These are phyloP conservation scores for Sextonia rubra DNA, from an alignment of 164 flowering plant species.

Conservation along the genomic window DNA sequence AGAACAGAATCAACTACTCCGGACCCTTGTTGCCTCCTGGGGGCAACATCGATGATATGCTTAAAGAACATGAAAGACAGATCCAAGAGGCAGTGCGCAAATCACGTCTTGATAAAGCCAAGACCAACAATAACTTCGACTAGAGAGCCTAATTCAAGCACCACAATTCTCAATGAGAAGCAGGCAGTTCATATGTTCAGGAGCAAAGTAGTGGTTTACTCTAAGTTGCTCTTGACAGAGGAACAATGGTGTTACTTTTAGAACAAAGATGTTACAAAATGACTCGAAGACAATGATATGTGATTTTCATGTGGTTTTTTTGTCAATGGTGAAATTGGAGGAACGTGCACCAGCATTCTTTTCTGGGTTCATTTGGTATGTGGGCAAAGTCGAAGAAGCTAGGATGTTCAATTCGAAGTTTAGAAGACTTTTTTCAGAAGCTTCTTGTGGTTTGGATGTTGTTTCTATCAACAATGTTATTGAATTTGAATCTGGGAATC, in stretches of 20 bases:
- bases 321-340: neutral
- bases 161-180: constrained; percentile 24
- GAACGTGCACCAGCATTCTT: neutral
- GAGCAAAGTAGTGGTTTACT: neutral
- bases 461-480: neutral
- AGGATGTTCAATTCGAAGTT: neutral
- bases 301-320: neutral
- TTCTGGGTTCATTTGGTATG: neutral
- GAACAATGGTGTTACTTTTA: neutral
- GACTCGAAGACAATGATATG: neutral
- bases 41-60: constrained; percentile 86
- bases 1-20: constrained; percentile 68
- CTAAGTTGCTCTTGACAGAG: neutral
- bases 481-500: neutral
- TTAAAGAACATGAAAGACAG: constrained; percentile 87
- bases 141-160: constrained; percentile 31
- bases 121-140: constrained; percentile 24
- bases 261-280: neutral
- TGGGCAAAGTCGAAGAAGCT: neutral
- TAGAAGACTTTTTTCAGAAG: neutral
- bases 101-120: constrained; percentile 65
- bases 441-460: neutral
- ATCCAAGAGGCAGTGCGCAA: constrained; percentile 90
- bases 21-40: constrained; percentile 87
- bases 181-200: constrained; percentile 24